Percentiles rank a stretch among this genome's conserved stretches.
These are phyloP conservation scores for Asterella californica DNA, from an alignment of 225 moss, liverwort and hornwort genomes.

Conservation along the genomic window DNA sequence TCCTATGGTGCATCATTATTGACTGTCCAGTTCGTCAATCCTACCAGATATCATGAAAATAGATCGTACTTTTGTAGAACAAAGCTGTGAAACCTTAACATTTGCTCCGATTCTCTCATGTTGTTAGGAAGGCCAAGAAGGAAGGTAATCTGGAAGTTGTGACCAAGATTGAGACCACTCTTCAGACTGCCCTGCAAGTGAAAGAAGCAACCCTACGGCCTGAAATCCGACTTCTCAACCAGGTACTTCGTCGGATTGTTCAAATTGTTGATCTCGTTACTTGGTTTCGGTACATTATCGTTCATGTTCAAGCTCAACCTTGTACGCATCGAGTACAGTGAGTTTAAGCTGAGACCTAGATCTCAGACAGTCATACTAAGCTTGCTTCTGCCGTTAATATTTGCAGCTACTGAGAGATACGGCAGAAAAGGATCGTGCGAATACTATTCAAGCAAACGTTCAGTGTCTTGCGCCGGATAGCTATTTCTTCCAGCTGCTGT, in stretches of 20 bases:
- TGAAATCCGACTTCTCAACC: slow-evolving; percentile 85
- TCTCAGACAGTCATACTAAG: not conserved
- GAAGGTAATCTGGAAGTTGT: slow-evolving; percentile 94
- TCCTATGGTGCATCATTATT: not conserved
- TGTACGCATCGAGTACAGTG: not conserved
- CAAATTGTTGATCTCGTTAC: too few species aligned
- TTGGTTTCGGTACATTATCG: too few species aligned
- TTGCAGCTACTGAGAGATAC: slow-evolving; percentile 71
- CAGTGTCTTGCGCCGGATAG: slow-evolving; percentile 49
- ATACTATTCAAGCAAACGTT: slow-evolving; percentile 54
- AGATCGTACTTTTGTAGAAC: not conserved
- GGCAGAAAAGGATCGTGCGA: slow-evolving; percentile 54
- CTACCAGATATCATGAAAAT: not conserved
- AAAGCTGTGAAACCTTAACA: slow-evolving; percentile 3
- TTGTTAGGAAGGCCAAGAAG: slow-evolving; percentile 99
- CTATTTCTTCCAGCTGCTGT: slow-evolving; percentile 81
- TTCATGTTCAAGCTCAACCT: not conserved
- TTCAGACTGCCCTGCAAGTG: slow-evolving; percentile 70
- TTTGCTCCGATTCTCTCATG: slow-evolving; percentile 27
- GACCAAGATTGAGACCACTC: slow-evolving; percentile 69
- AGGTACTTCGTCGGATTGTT: slow-evolving; percentile 34
- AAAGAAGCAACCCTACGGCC: slow-evolving; percentile 92
- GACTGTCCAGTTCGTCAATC: not conserved
- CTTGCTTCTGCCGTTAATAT: not conserved
- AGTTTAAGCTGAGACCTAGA: not conserved